Conservation (phyloP, 2,329 filamentous ascomycete species). For the Paracamarosporium sp. region DNA sequence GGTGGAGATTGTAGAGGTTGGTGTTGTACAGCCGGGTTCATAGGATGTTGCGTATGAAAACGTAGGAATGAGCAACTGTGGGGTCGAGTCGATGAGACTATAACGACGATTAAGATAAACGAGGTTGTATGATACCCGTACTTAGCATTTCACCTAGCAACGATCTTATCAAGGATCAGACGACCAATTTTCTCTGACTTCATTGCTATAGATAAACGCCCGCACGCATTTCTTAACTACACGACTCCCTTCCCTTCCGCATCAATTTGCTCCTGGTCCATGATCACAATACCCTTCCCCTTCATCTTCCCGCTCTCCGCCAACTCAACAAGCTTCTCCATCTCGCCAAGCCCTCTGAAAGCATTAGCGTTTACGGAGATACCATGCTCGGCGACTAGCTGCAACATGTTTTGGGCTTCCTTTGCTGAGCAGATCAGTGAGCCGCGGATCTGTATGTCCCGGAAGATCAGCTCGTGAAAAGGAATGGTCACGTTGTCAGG, state of each 20-base stretch:
- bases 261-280: constrained; percentile 58
- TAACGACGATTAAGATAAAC: neutral
- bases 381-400: constrained; percentile 54
- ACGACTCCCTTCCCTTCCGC: constrained; percentile 21
- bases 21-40: constrained; percentile 19
- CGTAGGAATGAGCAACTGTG: neutral
- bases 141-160: neutral
- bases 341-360: constrained; percentile 60
- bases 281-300: constrained; percentile 62
- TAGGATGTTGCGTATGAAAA: neutral
- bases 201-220: no score
- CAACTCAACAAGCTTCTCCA: constrained; percentile 58
- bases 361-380: constrained; percentile 59
- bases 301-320: constrained; percentile 61
- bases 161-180: neutral
- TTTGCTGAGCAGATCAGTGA: constrained; percentile 52
- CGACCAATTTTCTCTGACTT: no score
- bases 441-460: constrained; percentile 60
- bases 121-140: constrained; percentile 11
- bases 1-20: constrained; percentile 66
- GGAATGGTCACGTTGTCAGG: constrained; percentile 48
- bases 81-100: neutral
- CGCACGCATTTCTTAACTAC: neutral
- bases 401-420: constrained; percentile 57
- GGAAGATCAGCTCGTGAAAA: constrained; percentile 59